phyloP scores from a whole-genome alignment of 768 basidiomycete genomes.

The Coprinopsis cinerea region DNA sequence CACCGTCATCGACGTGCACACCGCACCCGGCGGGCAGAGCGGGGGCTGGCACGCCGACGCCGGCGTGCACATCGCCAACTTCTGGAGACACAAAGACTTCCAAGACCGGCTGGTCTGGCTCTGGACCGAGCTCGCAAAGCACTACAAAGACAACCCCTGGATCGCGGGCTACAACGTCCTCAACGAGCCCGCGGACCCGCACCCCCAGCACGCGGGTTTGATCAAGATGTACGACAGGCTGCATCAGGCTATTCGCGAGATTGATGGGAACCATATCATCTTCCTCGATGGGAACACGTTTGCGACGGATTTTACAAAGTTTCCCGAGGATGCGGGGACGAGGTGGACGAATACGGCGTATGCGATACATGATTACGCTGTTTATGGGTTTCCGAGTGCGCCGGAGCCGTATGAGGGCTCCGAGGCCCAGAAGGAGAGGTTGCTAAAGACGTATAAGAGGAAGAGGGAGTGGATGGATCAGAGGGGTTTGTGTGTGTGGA shows the following conservation, averaged over 20 bases:
- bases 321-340: constrained; percentile 49
- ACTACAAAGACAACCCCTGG: constrained; percentile 73
- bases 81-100: constrained; percentile 82
- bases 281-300: constrained; percentile 85
- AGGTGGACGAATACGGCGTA: constrained; percentile 69
- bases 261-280: constrained; percentile 66
- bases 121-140: constrained; percentile 67
- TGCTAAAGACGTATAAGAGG: constrained; percentile 55
- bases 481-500: constrained; percentile 63
- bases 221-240: constrained; percentile 62
- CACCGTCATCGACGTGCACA: constrained; percentile 78
- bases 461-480: constrained; percentile 75
- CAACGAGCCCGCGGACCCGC: constrained; percentile 74
- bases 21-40: constrained; percentile 69
- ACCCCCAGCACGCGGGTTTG: constrained; percentile 46
- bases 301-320: constrained; percentile 70
- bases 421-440: constrained; percentile 42
- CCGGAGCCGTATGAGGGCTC: constrained; percentile 52
- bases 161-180: constrained; percentile 82
- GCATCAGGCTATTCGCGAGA: constrained; percentile 59
- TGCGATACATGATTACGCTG: constrained; percentile 72
- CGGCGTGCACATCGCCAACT: constrained; percentile 58
- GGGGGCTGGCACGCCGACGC: constrained; percentile 79
- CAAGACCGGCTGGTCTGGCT: constrained; percentile 74
- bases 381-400: constrained; percentile 66